phyloP scores from a whole-genome alignment of 306 rosid species.

The cucumber (Cucumis sativus) region DNA sequence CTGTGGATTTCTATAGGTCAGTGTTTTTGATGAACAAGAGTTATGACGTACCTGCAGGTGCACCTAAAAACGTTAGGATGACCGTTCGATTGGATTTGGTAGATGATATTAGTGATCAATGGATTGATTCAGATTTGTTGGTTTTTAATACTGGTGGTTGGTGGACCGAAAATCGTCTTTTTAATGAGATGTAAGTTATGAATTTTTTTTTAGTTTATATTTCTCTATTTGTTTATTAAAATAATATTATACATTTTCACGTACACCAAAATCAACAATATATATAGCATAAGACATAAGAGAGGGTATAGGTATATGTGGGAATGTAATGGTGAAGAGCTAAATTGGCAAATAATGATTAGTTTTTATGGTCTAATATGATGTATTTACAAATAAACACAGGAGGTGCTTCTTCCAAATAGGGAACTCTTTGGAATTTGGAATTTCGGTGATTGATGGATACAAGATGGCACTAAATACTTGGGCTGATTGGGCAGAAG shows the following conservation, averaged over 20 bases:
- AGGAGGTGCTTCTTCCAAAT: constrained; percentile 77
- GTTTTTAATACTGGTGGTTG: constrained; percentile 88
- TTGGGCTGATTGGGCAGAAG: constrained; percentile 72
- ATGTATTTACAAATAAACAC: constrained; percentile 15
- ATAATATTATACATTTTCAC: no score
- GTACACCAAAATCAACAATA: no score
- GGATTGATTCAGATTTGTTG: constrained; percentile 80
- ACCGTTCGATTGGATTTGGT: constrained; percentile 51
- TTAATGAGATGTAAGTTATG: constrained; percentile 46
- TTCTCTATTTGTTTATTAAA: no score
- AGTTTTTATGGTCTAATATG: background rate
- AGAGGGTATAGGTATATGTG: no score
- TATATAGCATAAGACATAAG: no score
- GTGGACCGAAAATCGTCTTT: constrained; percentile 78
- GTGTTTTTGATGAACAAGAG: constrained; percentile 60
- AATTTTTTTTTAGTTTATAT: no score
- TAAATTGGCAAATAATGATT: no score
- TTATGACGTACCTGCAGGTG: constrained; percentile 25
- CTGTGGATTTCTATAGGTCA: constrained; percentile 72
- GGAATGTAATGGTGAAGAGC: no score
- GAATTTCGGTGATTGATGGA: constrained; percentile 55
- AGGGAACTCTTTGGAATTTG: constrained; percentile 46
- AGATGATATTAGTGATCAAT: constrained; percentile 63
- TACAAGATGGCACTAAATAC: constrained; percentile 49
- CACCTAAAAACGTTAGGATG: constrained; percentile 65